Percentiles rank a stretch among this genome's conserved stretches.
phyloP scores from a whole-genome alignment of 768 basidiomycete genomes.

The Leccinum longicurvipes region DNA sequence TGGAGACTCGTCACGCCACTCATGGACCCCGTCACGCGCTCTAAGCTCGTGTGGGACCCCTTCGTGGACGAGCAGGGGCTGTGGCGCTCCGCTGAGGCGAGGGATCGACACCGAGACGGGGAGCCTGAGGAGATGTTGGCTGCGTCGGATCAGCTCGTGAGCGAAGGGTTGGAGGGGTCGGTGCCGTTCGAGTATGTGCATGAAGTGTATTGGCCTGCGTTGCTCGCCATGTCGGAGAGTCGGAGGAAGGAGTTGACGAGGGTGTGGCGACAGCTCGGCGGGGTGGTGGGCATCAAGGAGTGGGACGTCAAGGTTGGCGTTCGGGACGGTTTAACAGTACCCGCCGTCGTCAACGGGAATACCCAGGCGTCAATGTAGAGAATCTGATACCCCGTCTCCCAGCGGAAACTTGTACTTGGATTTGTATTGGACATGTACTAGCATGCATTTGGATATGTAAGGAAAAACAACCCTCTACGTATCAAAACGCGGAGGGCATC shows the following conservation, averaged over 20 bases:
- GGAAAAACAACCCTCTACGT: not conserved
- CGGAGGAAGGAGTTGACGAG: slow-evolving; percentile 49
- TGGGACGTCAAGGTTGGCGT: slow-evolving; percentile 65
- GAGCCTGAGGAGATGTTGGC: slow-evolving; percentile 42
- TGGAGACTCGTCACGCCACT: slow-evolving; percentile 77
- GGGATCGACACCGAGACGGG: slow-evolving; percentile 10
- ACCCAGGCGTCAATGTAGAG: not conserved
- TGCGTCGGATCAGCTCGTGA: slow-evolving; percentile 64
- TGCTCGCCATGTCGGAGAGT: slow-evolving; percentile 53
- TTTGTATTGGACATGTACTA: not conserved
- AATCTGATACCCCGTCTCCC: not conserved
- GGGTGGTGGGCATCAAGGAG: slow-evolving; percentile 67
- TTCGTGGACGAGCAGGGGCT: slow-evolving; percentile 24
- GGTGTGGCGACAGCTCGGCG: slow-evolving; percentile 70
- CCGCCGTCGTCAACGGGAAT: not conserved
- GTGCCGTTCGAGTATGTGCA: slow-evolving; percentile 71
- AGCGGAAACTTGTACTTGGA: not conserved
- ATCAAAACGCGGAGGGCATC: not conserved
- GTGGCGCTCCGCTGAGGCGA: slow-evolving; percentile 25
- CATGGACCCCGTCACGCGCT: slow-evolving; percentile 77
- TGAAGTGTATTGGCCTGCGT: slow-evolving; percentile 67
- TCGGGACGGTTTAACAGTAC: slow-evolving; percentile 10
- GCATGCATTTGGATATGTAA: not conserved
- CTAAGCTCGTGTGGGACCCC: slow-evolving; percentile 76
- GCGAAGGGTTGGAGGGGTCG: slow-evolving; percentile 66